A percentile compares a stretch with the other conserved stretches of the same genome.
Evolutionary conservation across 2,329 filamentous ascomycete genomes (phyloP).

Genomic region (Fusarium oxysporum): DNA sequence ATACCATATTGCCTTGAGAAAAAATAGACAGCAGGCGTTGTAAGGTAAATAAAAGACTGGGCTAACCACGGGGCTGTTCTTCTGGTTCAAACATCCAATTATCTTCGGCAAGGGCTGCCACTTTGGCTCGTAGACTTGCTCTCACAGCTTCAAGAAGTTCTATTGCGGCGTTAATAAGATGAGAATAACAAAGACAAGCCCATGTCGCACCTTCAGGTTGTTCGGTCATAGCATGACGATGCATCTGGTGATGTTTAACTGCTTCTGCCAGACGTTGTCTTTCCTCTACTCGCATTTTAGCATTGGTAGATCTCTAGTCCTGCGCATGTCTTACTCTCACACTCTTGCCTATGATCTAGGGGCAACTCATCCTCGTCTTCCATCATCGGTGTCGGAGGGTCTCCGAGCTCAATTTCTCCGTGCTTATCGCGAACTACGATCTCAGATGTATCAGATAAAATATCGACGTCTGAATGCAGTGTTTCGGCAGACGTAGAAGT

Average conservation of each 20-base stretch:
- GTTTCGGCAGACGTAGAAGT: constrained; percentile 57
- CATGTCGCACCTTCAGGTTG: constrained; percentile 71
- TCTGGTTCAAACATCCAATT: constrained; percentile 92
- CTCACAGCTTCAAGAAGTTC: constrained; percentile 78
- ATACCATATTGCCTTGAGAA: constrained; percentile 43
- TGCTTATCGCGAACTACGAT: constrained; percentile 73
- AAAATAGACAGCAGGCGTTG: constrained; percentile 47
- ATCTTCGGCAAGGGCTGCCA: constrained; percentile 80
- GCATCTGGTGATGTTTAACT: constrained; percentile 70
- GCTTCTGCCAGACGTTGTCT: constrained; percentile 70
- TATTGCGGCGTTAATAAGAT: constrained; percentile 46
- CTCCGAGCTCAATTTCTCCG: constrained; percentile 71
- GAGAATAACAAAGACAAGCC: background rate
- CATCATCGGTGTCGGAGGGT: constrained; percentile 63
- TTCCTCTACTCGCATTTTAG: constrained; percentile 59
- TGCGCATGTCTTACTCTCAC: constrained; percentile 58
- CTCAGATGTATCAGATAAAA: constrained; percentile 60
- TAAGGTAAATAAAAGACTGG: constrained; percentile 35
- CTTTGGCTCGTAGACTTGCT: constrained; percentile 77
- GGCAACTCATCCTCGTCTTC: constrained; percentile 67
- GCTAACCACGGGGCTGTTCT: constrained; percentile 57
- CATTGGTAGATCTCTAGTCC: background rate
- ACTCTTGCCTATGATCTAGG: constrained; percentile 68
- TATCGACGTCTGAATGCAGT: constrained; percentile 61
- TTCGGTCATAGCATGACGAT: constrained; percentile 65